phyloP scores from a whole-genome alignment of 1,284 basidiomycete species.

The Cryptococcus deneoformans region DNA sequence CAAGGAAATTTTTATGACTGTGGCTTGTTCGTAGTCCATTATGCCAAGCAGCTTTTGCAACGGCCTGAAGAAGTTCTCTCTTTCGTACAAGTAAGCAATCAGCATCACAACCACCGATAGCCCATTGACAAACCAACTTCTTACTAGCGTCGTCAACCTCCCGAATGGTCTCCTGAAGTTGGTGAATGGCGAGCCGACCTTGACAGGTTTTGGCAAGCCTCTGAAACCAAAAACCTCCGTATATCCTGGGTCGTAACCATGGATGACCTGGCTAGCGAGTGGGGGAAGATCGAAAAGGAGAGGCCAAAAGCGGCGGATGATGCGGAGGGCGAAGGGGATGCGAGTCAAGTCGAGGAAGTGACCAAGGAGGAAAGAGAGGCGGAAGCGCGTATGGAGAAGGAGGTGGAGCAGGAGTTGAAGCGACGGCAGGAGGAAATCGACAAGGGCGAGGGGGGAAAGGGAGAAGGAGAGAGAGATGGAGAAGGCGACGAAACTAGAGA shows the following conservation, averaged over 20 bases:
- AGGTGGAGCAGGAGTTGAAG: neutral
- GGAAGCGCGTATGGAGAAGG: too few relatives aligned
- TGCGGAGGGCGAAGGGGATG: neutral
- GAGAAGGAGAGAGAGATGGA: neutral
- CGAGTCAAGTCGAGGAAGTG: neutral
- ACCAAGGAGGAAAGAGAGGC: neutral
- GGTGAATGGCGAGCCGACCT: conserved; percentile 10
- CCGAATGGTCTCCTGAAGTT: neutral
- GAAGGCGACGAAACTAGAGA: neutral
- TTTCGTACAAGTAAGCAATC: conserved; percentile 38
- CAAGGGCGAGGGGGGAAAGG: neutral
- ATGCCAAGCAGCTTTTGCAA: conserved; percentile 40
- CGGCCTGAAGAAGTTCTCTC: conserved; percentile 30
- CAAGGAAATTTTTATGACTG: conserved; percentile 56
- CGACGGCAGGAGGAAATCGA: neutral
- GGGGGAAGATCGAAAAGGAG: neutral
- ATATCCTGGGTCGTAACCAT: conserved; percentile 6
- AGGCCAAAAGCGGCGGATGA: neutral
- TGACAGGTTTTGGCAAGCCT: conserved; percentile 12
- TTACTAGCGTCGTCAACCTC: conserved; percentile 22
- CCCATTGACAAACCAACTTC: neutral
- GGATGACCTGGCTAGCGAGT: conserved; percentile 3
- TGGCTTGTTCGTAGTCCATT: conserved; percentile 52
- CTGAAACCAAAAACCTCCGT: conserved; percentile 9
- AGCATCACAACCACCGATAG: neutral